Base-by-base conservation (phyloP, 2,329 filamentous ascomycete species). In the Acarospora socialis region DNA sequence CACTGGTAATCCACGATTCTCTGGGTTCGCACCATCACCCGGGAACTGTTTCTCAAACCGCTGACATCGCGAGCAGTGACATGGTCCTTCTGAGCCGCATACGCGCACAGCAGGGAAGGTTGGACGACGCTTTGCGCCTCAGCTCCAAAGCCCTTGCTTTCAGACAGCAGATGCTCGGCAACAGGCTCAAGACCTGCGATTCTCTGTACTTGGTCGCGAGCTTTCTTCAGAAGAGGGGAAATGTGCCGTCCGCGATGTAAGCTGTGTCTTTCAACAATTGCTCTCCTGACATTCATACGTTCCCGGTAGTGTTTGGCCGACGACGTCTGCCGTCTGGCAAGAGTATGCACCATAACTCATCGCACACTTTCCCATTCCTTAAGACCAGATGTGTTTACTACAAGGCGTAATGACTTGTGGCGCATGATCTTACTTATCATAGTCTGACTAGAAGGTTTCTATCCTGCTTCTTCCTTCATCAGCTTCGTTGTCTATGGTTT, bases 1-100 rank as follows among this genome's bases (percentile, higher is more conserved):
- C 29, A 54, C 50, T 17, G 29, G 33, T 15, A 42, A 35, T 29
- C 40, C 40, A 12, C 33, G 33, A 3, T 32, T 35, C n/a, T n/a
- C n/a, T n/a, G n/a, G n/a, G n/a, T n/a, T n/a, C n/a, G n/a, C n/a
- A n/a, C n/a, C n/a, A n/a, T n/a, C n/a, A n/a, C n/a, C n/a, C n/a
- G n/a, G n/a, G n/a, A n/a, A n/a, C n/a, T n/a, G n/a, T n/a, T n/a
- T n/a, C n/a, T n/a, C n/a, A n/a, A n/a, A n/a, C n/a, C n/a, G n/a
- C n/a, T n/a, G n/a, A n/a, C n/a, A n/a, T n/a, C n/a, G n/a, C n/a
- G n/a, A 21, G 36, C 34, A 21, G 41, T 9, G 40, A 42, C 17
- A 42, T 40, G 39, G 41, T 43, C 12, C 40, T 43, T 17, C 32
- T 43, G 10, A 35, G 34, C 20, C 28, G 34, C 13, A 42, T 43